Conservation (phyloP, 495 filamentous ascomycete species). For the Daldinia concentrica region DNA sequence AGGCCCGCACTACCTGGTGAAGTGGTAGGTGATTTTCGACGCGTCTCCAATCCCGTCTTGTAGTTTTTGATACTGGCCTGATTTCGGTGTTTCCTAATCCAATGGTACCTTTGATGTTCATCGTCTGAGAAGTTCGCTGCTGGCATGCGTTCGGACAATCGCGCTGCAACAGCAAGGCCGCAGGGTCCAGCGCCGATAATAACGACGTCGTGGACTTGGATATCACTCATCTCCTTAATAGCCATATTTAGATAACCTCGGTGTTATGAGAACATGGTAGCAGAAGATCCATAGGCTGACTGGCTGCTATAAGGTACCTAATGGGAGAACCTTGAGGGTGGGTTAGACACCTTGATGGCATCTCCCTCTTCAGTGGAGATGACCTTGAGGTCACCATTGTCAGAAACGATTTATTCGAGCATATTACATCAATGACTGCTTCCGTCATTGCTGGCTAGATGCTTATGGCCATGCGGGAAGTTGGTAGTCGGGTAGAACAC, state of each 20-base stretch:
- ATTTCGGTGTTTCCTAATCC: conserved; percentile 64
- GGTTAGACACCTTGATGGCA: conserved; percentile 41
- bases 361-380: not conserved
- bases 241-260: conserved; percentile 6
- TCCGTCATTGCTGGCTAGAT: not conserved
- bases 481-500: not conserved
- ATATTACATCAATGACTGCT: not conserved
- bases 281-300: not conserved
- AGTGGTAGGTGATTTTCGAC: conserved; percentile 37
- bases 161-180: conserved; percentile 67
- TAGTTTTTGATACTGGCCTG: conserved; percentile 42
- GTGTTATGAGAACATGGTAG: not conserved
- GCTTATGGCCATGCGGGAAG: not conserved
- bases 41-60: conserved; percentile 35
- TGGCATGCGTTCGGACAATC: conserved; percentile 67
- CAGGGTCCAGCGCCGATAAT: conserved; percentile 72
- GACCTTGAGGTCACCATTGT: conserved; percentile 23
- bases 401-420: conserved; percentile 11
- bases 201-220: conserved; percentile 63
- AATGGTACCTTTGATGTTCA: conserved; percentile 71
- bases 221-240: conserved; percentile 4
- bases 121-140: conserved; percentile 73
- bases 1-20: conserved; percentile 45
- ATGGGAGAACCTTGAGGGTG: conserved; percentile 40
- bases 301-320: conserved; percentile 6